Percentiles rank a stretch among this genome's conserved stretches.
Evolutionary conservation across 75 land plant genomes (phyloP).

Genomic region (Ceratopteris richardii): DNA sequence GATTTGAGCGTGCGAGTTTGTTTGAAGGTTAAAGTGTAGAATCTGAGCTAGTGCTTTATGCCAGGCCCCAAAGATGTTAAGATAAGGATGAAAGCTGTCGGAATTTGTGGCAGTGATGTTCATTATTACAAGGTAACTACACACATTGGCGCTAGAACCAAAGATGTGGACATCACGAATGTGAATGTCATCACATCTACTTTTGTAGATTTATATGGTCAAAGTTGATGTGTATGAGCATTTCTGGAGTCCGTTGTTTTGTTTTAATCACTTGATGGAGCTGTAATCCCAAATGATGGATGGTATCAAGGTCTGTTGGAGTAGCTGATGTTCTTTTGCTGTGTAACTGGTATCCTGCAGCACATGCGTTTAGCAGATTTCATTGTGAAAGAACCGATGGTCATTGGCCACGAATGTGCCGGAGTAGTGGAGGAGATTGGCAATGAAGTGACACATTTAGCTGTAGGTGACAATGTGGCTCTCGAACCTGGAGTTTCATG

Average conservation of each 20-base stretch:
- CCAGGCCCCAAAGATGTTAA: conserved; percentile 66
- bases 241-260: too few relatives aligned
- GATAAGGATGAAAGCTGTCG: conserved; percentile 83
- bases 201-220: neutral
- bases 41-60: neutral
- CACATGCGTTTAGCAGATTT: conserved; percentile 19
- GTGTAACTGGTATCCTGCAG: conserved; percentile 7
- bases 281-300: too few relatives aligned
- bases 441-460: conserved; percentile 20
- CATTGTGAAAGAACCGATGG: conserved; percentile 41
- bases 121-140: conserved; percentile 72
- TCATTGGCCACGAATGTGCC: conserved; percentile 37
- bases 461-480: conserved; percentile 31
- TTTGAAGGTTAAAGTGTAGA: too few relatives aligned
- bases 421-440: conserved; percentile 31
- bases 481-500: conserved; percentile 39
- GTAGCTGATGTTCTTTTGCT: too few relatives aligned
- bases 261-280: too few relatives aligned
- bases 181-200: too few relatives aligned
- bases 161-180: too few relatives aligned
- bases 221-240: neutral
- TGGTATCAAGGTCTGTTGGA: too few relatives aligned
- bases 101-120: conserved; percentile 96
- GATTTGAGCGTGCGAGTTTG: too few relatives aligned
- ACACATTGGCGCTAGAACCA: too few relatives aligned